Evolutionary conservation across 2,329 filamentous ascomycete species (phyloP), one percentile per base, ranked within the genome.

Genomic region (Talaromyces sp.): DNA sequence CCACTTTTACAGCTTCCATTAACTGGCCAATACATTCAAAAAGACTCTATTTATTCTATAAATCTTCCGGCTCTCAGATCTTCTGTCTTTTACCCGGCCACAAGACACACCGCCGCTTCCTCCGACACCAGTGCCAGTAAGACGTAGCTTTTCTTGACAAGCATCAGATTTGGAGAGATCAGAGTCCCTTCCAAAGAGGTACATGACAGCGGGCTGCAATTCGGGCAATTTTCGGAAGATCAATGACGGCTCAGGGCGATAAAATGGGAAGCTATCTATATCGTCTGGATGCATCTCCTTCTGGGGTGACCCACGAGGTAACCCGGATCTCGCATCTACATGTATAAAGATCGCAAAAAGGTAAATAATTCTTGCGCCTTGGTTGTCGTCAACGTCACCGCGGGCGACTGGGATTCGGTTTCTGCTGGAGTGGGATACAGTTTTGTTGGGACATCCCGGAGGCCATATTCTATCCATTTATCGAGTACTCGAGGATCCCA

Each of bases 131-230:
- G 63, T 66, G 1, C 68, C 70, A 1, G 69, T 70, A 7, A 10
- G 32, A 4, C 53, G 56, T 54, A 70, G 49, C 36, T 68, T 70
- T 1, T 39, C 10, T 3, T 68, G 65, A 44, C 69, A 67, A 15
- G 58, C 36, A 3, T 47, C 57, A 2, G 57, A 57, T 5, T 52
- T n/a, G 9, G 65, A 66, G 6, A 70, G 54, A 52, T 57, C 65
- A 27, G 67, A 70, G 15, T 59, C 42, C 0, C 55, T 63, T 1
- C 65, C 68, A 57, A 66, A 71, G 2, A 69, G 58, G 61, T 65
- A 71, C 0, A 69, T 42, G 8, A 71, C 68, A 59, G 64, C 66
- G 0, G 68, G 68, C 10, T 68, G 65, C 3, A 71, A 19, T 25
- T 59, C 65, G 2, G 69, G 68, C 4, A 71, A 42, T 56, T 66